phyloP scores from a whole-genome alignment of 805 yeast genomes.

The Myxozyma neotropica region DNA sequence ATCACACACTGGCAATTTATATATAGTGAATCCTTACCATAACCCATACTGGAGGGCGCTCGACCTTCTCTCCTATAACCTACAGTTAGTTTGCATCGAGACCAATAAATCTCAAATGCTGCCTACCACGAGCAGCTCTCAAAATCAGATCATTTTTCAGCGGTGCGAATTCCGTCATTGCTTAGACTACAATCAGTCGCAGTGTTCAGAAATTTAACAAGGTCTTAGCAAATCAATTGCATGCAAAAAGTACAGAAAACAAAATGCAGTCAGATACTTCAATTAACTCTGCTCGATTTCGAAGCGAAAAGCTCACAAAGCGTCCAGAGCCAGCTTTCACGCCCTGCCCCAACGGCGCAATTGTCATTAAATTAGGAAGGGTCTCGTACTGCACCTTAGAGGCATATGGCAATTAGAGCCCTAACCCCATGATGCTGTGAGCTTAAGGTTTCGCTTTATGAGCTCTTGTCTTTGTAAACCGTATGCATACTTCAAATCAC shows the following conservation, averaged over 20 bases:
- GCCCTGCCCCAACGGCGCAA: no score
- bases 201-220: no score
- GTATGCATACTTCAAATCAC: no score
- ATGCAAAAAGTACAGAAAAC: no score
- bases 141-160: conserved; percentile 86
- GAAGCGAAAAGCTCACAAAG: background rate
- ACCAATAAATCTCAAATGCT: background rate
- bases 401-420: background rate
- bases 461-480: no score
- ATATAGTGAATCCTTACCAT: conserved; percentile 56
- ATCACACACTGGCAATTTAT: background rate
- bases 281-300: no score
- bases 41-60: conserved; percentile 97
- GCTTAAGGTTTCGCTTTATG: no score
- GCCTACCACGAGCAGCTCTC: conserved; percentile 78
- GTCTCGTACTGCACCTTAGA: background rate
- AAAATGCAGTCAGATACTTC: no score
- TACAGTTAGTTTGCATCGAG: background rate
- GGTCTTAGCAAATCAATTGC: no score
- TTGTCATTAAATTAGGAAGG: background rate
- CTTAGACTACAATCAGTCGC: background rate
- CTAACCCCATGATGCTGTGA: conserved; percentile 5
- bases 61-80: conserved; percentile 66
- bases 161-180: conserved; percentile 60
- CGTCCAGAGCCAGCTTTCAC: no score